Conservation (phyloP, 495 filamentous ascomycete species). For the Diplogelasinospora grovesii region DNA sequence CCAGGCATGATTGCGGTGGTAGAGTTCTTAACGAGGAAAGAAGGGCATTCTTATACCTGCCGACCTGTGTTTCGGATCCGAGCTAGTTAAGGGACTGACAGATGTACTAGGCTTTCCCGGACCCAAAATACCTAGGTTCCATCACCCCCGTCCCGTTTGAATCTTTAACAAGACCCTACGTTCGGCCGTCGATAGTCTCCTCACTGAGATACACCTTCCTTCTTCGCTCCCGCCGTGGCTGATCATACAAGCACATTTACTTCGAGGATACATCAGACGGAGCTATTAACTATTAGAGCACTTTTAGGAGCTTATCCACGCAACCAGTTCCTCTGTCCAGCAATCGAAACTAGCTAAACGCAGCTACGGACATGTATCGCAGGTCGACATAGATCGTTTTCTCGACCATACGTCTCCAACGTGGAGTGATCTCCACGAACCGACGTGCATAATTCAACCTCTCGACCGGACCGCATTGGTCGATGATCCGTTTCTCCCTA, state of each 20-base stretch:
- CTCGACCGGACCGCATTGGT: too few species aligned
- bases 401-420: slow-evolving; percentile 1
- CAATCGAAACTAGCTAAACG: neutral
- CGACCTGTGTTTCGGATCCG: neutral
- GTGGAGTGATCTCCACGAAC: slow-evolving; percentile 1
- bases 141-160: neutral
- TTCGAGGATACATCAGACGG: neutral
- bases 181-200: neutral
- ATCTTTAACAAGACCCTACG: neutral
- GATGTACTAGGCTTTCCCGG: neutral
- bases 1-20: neutral
- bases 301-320: neutral
- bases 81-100: neutral
- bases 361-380: too few species aligned
- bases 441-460: slow-evolving; percentile 1
- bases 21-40: neutral
- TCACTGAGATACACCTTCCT: slow-evolving; percentile 2
- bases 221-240: neutral
- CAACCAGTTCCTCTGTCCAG: neutral
- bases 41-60: slow-evolving; percentile 2
- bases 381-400: neutral
- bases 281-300: neutral
- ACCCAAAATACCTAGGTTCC: neutral
- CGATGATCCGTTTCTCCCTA: too few species aligned
- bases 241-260: neutral